Evolutionary conservation across 495 filamentous ascomycete genomes (phyloP), one percentile per base, ranked within the genome.

Genomic region (Staphylotrichum tortipilum): DNA sequence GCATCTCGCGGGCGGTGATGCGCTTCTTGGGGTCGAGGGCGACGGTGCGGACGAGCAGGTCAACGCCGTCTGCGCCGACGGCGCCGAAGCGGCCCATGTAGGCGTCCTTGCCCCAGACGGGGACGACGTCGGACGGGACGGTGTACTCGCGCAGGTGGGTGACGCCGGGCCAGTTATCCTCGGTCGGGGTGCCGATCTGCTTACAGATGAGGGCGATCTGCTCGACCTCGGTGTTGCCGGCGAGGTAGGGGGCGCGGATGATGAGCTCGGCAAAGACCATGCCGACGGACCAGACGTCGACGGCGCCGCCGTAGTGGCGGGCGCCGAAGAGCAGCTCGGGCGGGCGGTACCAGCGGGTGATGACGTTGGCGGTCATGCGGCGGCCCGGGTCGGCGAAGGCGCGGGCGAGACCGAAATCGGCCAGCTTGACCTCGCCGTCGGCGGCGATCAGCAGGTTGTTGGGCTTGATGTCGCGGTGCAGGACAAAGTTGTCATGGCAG

Each of bases 401-500:
- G 51, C 94, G 72, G 10, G 92, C 92, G 23, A 97, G 78, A 73
- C 92, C 92, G 62, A 99, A 99, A 84, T 99, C 92, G 6, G 92
- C 94, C 37, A 99, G 78, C 64, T 94, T 99, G 51, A 97, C 79
- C 60, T 90, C 86, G 18, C 92, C 91, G 61, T 95, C 84, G 11
- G 88, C 83, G 12, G 89, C 89, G 53, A 97, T 92, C 39, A 99
- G 78, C 61, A 97, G 71, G 68, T 99, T 97, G 78, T 97, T 97
- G 28, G 92, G 91, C 65, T 99, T 99, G 73, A 99, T 97, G 73
- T 99, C 94, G 54, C 92, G 86, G 70, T 99, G 94, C 36, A 99
- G 73, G 3, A 99, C 79, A 55, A 83, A 89, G 65, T 92, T 94
- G 64, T 87, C 86, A 67, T 99, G 94, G 69, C 94, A 97, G 72